Base-by-base conservation (phyloP, 805 yeast genomes). In the Wickerhamomyces xylosicus region DNA sequence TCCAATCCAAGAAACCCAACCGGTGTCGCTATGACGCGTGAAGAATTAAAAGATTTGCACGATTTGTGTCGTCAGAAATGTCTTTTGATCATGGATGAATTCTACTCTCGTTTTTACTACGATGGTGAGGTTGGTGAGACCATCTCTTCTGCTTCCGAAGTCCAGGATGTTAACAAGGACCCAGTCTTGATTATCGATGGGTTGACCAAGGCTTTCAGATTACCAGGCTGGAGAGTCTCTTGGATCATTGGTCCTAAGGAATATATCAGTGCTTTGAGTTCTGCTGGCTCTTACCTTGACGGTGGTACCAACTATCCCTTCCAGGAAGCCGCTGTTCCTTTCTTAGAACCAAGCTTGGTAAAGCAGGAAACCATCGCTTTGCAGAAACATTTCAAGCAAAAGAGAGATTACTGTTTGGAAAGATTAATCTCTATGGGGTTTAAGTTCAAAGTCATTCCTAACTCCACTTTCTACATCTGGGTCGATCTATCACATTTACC, bases 1-100 rank as follows among this genome's bases (percentile, higher is more conserved):
- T 74, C 79, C 3, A 74, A 74, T 51, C 81, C 81, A 21, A 62
- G 81, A 57, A 74, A 74, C 54, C 81, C 81, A 21, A 74, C 81
- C 1, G 81, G 81, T 29, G 67, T 59, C 48, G 64, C 73, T 37
- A 65, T 74, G 64, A 55, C 72, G 5, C 64, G 63, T 15, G 54
- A 53, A 10, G 77, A 74, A 49, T 61, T 74, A 47, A 47, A 58
- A 28, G 61, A 67, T 36, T 61, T 74, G 40, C 81, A 74, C 49
- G 59, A 64, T 34, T 55, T 74, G 61, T 74, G 79, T 50, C 61
- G 78, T 40, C 41, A 53, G 31, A 64, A 59, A 45, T 73, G 79
- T 54, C 63, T 74, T 36, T 63, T 74, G 46, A 74, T 74, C 45
- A 74, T 74, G 81, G 81, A 74, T 56, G 81, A 74, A 48, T 74